phyloP scores from a whole-genome alignment of 1,284 basidiomycete species.

The Melampsora abietis-canadensis region DNA sequence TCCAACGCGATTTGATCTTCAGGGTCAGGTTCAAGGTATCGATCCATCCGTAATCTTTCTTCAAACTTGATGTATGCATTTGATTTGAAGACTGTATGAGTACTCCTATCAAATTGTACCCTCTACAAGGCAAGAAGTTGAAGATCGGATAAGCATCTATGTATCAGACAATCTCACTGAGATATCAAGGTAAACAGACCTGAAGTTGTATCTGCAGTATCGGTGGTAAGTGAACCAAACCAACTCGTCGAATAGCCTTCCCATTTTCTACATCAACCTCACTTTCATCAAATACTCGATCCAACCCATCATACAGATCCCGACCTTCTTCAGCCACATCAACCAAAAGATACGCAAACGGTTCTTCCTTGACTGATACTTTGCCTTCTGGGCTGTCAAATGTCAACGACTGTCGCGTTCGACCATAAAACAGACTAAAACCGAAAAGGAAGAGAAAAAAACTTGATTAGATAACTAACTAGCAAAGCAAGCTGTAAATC shows the following conservation, averaged over 20 bases:
- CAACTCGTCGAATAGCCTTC: constrained; percentile 80
- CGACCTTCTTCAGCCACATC: constrained; percentile 79
- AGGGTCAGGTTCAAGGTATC: constrained; percentile 70
- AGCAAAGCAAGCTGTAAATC: neutral
- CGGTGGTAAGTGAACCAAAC: constrained; percentile 79
- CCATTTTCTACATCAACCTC: constrained; percentile 78
- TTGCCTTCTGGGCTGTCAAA: constrained; percentile 55
- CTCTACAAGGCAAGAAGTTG: constrained; percentile 59
- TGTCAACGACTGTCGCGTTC: constrained; percentile 71
- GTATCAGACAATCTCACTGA: neutral
- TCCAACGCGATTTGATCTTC: constrained; percentile 59
- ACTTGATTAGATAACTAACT: neutral
- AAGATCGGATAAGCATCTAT: neutral
- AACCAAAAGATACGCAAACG: constrained; percentile 89
- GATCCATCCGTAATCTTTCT: constrained; percentile 82
- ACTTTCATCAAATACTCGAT: constrained; percentile 83
- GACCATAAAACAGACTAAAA: constrained; percentile 71
- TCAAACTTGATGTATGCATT: constrained; percentile 90
- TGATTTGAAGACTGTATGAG: constrained; percentile 84
- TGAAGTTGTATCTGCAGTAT: constrained; percentile 92
- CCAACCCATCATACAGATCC: constrained; percentile 90
- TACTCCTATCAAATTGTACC: constrained; percentile 91
- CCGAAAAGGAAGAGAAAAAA: neutral
- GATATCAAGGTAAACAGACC: constrained; percentile 57
- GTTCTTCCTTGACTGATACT: constrained; percentile 73